Base-by-base conservation (phyloP, 2,329 filamentous ascomycete species). In the Alternaria arborescens region DNA sequence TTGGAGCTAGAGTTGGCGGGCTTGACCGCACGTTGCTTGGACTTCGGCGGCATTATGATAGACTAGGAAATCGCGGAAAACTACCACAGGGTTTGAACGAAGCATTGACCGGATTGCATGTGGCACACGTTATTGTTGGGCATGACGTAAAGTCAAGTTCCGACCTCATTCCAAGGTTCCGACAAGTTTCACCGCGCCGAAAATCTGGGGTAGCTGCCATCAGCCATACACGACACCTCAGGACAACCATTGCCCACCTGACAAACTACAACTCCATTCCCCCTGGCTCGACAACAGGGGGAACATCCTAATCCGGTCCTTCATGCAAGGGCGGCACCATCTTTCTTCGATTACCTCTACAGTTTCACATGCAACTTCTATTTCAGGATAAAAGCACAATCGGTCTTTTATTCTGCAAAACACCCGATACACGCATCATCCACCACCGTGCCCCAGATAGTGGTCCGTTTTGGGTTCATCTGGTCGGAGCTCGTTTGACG, bases 1-100 rank as follows among this genome's bases (percentile, higher is more conserved):
- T 59, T 60, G 16, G 64, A 32, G 47, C 26, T 24, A 10, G 32
- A 18, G 36, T 32, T 41, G 47, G 47, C 36, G 11, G 61, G 8
- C 61, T 68, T 69, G n/a, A 54, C 44, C 10, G 62, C 57, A 50
- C 68, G 67, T 46, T 70, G 64, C 46, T 62, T 65, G 22, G 62
- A 32, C 62, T 70, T 70, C 7, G 70, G 67, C 8, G 70, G 61
- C 69, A 71, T 72, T 32, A 38, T 59, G 40, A 32, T 10, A 38
- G 54, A 40, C 34, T 46, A 46, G 14, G 34, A 40, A 41, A 24
- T 24, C 20, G 42, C 24, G 46, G 14, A 28, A 28, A 38, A 26
- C 24, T 41, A 43, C n/a, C 20, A 50, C 46, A 36, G 34, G 28
- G 47, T 34, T 22, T 7, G 32, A 12, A 34, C 26, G 34, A 46